Base-by-base conservation (phyloP, 2,329 filamentous ascomycete species). In the Penicillium sp. region DNA sequence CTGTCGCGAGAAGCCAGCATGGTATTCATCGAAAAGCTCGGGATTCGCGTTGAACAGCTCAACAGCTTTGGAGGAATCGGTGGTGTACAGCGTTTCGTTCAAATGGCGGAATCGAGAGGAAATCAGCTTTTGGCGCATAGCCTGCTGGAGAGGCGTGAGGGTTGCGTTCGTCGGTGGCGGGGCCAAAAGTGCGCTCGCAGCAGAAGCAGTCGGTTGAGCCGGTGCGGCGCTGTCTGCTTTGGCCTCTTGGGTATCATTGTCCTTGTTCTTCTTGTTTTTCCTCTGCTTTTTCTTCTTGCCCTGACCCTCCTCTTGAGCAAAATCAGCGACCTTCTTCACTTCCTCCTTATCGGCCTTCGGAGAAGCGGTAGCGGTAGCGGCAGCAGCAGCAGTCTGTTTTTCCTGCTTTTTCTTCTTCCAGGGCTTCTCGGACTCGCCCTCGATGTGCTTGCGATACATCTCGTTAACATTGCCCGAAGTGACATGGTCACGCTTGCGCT, bases 91-190 rank as follows among this genome's bases (percentile, higher is more conserved):
- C 0, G 92, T 94, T 80, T 99, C 90, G 76, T 99, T 99, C 61
- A 99, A 87, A 77, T 98, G 92, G 64, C 95, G 92, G 85, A 99
- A 99, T 59, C 95, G 92, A 1, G 95, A 93, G 10, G 93, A 96
- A 62, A 96, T 84, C 63, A 99, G 87, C 81, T 99, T 99, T 72
- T 92, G 89, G 61, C 91, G 89, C 95, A 99, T 99, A 3, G 91
- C 88, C 56, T 89, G 87, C 81, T 99, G 95, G 57, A 99, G 87
- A 3, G 95, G 92, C 0, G 95, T 99, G 70, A 99, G 86, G 67
- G 90, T 91, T 19, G 80, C 73, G 16, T 77, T 76, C 37, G 78
- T 69, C 27, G 79, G 76, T 40, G 81, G 76, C 7, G 77, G 75
- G 40, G 78, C 77, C 1, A 73, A 66, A 54, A 68, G 49, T 14